Conservation (phyloP, 192 early-diverging fungal species). For the Podochytrium sp. region DNA sequence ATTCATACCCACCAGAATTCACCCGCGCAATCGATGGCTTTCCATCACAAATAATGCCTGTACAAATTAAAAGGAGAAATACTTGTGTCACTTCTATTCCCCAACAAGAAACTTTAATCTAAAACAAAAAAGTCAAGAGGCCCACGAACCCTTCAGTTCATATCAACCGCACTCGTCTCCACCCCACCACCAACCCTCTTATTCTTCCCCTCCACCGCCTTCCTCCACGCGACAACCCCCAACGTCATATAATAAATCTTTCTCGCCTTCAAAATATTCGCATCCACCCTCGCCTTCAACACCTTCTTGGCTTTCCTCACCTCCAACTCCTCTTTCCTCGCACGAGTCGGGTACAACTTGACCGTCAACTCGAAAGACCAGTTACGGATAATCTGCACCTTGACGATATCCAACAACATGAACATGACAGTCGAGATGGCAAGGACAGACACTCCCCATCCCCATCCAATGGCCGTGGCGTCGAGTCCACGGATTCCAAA, state of each 20-base stretch:
- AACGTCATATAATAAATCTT: constrained; percentile 26
- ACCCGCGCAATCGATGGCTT: too few relatives aligned
- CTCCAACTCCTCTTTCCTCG: constrained; percentile 64
- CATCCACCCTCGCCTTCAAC: constrained; percentile 20
- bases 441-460: constrained; percentile 73
- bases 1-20: too few relatives aligned
- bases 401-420: constrained; percentile 86
- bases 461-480: constrained; percentile 56
- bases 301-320: constrained; percentile 1
- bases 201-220: neutral
- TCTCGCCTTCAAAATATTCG: constrained; percentile 40
- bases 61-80: too few relatives aligned
- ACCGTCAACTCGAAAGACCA: constrained; percentile 94
- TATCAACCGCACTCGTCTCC: too few relatives aligned
- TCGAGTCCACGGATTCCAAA: constrained; percentile 56
- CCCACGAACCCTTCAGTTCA: too few relatives aligned
- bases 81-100: too few relatives aligned
- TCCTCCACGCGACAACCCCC: constrained; percentile 33
- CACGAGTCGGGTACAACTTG: constrained; percentile 73
- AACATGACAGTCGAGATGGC: constrained; percentile 80
- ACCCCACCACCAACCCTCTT: neutral
- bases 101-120: too few relatives aligned
- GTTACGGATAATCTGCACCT: constrained; percentile 77
- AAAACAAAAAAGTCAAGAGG: too few relatives aligned
- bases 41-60: too few relatives aligned